A percentile compares a stretch with the other conserved stretches of the same genome.
Evolutionary conservation across 2,329 filamentous ascomycete genomes (phyloP).

Genomic region (Clonostachys byssicola): DNA sequence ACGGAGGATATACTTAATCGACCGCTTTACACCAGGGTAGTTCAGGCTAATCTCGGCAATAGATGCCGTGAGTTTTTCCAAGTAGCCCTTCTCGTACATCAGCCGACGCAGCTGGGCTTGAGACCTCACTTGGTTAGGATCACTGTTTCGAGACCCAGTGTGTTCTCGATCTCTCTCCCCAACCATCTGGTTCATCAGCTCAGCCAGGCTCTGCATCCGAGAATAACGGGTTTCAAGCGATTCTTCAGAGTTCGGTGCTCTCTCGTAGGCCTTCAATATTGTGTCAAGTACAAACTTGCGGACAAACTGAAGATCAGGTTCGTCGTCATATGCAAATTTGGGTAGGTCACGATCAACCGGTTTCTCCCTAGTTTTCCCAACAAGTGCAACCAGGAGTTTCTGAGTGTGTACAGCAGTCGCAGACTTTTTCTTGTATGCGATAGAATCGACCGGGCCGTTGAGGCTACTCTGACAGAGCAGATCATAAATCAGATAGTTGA

Average conservation of each 20-base stretch:
- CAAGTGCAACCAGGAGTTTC: slow-evolving; percentile 79
- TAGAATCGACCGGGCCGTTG: slow-evolving; percentile 67
- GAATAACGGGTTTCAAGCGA: slow-evolving; percentile 82
- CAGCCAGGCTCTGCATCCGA: slow-evolving; percentile 79
- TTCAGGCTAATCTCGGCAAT: slow-evolving; percentile 95
- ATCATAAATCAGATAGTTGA: slow-evolving; percentile 89
- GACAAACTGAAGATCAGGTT: slow-evolving; percentile 83
- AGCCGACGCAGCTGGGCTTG: slow-evolving; percentile 84
- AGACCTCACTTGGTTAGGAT: slow-evolving; percentile 46
- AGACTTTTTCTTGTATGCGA: slow-evolving; percentile 76
- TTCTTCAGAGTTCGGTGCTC: slow-evolving; percentile 75
- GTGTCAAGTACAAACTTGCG: slow-evolving; percentile 94
- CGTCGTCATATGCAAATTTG: slow-evolving; percentile 66
- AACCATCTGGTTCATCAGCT: slow-evolving; percentile 91
- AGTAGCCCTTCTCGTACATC: slow-evolving; percentile 98
- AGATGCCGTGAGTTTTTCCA: slow-evolving; percentile 81
- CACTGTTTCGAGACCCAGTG: slow-evolving; percentile 30
- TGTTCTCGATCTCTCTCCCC: slow-evolving; percentile 69
- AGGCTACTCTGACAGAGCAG: slow-evolving; percentile 60
- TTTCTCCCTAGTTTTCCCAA: slow-evolving; percentile 81
- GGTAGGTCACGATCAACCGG: slow-evolving; percentile 52
- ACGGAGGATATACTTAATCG: slow-evolving; percentile 92
- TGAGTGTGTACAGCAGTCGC: slow-evolving; percentile 85
- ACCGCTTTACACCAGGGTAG: slow-evolving; percentile 87
- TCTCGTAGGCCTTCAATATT: slow-evolving; percentile 85